Base-by-base conservation (phyloP, 139 green algal genomes). In the Coccomyxa sp. region DNA sequence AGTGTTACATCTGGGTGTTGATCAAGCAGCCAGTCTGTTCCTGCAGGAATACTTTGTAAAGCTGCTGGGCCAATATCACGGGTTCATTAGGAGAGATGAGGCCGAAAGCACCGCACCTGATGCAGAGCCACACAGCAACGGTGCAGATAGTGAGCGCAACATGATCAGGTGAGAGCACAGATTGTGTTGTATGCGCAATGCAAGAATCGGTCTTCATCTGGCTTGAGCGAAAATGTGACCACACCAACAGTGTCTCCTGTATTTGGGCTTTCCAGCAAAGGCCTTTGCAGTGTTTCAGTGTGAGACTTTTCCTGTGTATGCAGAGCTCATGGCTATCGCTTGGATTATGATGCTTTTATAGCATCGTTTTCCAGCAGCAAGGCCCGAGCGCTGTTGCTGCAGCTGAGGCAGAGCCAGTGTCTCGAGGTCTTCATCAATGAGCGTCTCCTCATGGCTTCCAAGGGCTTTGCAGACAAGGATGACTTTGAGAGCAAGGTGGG, bases 31-130 rank as follows among this genome's bases (percentile, higher is more conserved):
- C 14, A 39, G 27, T 78, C 10, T 22, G 12, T 33, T 68, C 9
- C 27, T 93, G 82, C 87, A 90, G 78, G 86, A 89, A 31, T 95
- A 91, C 74, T 88, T 91, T 16, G 41, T 92, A 50, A 85, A 87
- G 79, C 76, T 93, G 31, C 79, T 93, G 73, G 87, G 86, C 31
- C 75, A 73, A 71, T 93, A 94, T 34, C 31, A 73, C 6, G 73
- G 79, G 40, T 83, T 83, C 39, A 34, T 83, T 8, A 33, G 77
- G 74, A 73, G 50, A 22, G 79, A 82, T 29, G 50, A 31, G 50
- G 18, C 50, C 50, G 50, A 22, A 1, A 64, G 50, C 5, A 18
- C 50, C 50, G 50, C 18, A 3, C 50, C 50, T 3, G 50, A 18
- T 22, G 50, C 50, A 7, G 50, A 31, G 50, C 50, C 5, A 22